These are phyloP conservation scores for Athelia sp. DNA, from an alignment of 1,284 basidiomycete genomes.

Conservation along the genomic window DNA sequence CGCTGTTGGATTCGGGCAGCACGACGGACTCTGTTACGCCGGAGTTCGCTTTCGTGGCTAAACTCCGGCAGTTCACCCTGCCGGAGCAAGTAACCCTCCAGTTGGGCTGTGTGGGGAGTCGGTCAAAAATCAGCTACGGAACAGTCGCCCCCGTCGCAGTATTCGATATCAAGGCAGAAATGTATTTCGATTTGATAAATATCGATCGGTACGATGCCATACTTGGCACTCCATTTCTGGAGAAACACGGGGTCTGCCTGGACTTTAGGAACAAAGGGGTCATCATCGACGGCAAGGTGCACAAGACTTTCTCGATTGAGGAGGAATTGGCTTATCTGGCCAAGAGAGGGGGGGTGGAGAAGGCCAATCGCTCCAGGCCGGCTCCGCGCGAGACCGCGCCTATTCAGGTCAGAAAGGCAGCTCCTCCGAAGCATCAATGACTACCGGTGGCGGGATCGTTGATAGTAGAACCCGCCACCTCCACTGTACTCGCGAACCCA, in stretches of 20 bases:
- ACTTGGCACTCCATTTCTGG: slow-evolving; percentile 5
- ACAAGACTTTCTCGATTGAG: not conserved
- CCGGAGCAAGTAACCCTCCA: slow-evolving; percentile 8
- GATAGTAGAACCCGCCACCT: not conserved
- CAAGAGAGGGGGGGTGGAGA: no score
- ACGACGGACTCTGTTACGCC: not conserved
- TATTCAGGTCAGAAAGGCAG: not conserved
- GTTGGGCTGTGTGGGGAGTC: slow-evolving; percentile 11
- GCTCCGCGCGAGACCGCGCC: not conserved
- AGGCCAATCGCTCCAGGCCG: not conserved
- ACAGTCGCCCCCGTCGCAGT: not conserved
- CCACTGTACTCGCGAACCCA: not conserved
- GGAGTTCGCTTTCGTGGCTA: not conserved
- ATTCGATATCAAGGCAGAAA: not conserved
- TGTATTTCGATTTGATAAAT: slow-evolving; percentile 11
- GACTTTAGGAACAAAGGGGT: slow-evolving; percentile 7
- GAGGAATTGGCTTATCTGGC: not conserved
- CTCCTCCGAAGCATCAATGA: not conserved
- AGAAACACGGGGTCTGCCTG: not conserved
- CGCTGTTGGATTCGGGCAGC: not conserved
- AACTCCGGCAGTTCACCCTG: not conserved
- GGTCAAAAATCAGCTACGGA: slow-evolving; percentile 9
- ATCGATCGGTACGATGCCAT: slow-evolving; percentile 11
- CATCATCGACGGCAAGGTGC: not conserved
- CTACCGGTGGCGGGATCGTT: not conserved